These are phyloP conservation scores for Penicillium sp. DNA, from an alignment of 2,329 filamentous ascomycete genomes.

Conservation along the genomic window DNA sequence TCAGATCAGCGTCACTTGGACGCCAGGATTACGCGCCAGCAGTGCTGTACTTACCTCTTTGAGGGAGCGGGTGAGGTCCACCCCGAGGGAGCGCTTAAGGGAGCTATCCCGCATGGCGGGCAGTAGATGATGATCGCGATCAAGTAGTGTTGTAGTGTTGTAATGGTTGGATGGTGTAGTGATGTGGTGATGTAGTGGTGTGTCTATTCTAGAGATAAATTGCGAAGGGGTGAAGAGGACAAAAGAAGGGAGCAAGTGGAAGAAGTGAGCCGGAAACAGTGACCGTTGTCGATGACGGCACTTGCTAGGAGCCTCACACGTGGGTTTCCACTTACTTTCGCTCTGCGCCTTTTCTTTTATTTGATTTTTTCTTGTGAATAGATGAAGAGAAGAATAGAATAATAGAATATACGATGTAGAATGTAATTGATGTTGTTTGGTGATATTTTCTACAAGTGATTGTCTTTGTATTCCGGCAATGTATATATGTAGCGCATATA, in stretches of 20 bases:
- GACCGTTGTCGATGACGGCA: conserved; percentile 25
- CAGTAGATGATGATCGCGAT: conserved; percentile 9
- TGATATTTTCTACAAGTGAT: background rate
- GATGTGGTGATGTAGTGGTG: background rate
- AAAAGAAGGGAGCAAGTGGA: background rate
- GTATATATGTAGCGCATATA: background rate
- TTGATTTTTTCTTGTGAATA: background rate
- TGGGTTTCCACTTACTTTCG: background rate
- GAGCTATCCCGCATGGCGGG: conserved; percentile 42
- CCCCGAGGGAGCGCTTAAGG: conserved; percentile 45
- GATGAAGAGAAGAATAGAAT: background rate
- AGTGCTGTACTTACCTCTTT: conserved; percentile 36
- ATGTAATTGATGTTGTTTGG: background rate
- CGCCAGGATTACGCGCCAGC: background rate
- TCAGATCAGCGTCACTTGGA: background rate
- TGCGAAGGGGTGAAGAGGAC: background rate
- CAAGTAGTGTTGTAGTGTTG: background rate
- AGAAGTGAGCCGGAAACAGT: conserved; percentile 17
- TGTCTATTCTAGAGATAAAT: background rate
- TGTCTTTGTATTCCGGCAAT: background rate
- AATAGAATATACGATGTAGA: background rate
- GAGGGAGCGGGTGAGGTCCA: conserved; percentile 37
- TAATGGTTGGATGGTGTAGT: background rate
- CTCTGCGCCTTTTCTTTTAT: background rate
- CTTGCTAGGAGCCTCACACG: conserved; percentile 15